These are phyloP conservation scores for Amesomyces nigricolor DNA, from an alignment of 2,329 filamentous ascomycete genomes.

Conservation along the genomic window DNA sequence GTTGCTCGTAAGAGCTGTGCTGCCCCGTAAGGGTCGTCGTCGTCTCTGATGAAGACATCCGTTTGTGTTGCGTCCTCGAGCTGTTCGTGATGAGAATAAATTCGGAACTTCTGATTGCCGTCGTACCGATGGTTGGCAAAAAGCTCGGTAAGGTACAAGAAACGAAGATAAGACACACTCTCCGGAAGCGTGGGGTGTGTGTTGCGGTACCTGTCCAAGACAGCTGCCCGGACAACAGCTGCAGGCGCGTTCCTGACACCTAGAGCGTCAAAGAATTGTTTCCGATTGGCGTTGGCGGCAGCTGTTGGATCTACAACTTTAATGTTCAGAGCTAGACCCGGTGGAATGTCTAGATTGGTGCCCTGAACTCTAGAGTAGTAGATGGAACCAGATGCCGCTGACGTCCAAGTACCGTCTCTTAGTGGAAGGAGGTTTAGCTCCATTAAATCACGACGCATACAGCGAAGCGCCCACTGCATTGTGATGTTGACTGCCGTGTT, in stretches of 20 bases:
- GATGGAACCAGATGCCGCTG: neutral
- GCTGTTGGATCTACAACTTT: constrained; percentile 1
- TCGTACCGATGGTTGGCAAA: neutral
- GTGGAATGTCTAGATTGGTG: constrained; percentile 4
- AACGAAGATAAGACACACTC: constrained; percentile 7
- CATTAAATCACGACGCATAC: neutral
- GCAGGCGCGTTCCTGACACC: constrained; percentile 4
- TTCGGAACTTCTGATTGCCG: constrained; percentile 1
- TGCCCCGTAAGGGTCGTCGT: constrained; percentile 5
- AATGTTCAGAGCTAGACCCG: constrained; percentile 2
- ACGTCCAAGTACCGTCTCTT: constrained; percentile 2
- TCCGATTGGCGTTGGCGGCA: constrained; percentile 2
- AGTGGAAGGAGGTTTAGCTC: constrained; percentile 1
- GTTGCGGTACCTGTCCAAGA: constrained; percentile 2
- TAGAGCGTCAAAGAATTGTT: constrained; percentile 8
- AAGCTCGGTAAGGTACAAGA: constrained; percentile 4
- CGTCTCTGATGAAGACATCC: constrained; percentile 2
- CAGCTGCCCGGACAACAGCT: constrained; percentile 1
- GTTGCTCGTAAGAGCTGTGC: constrained; percentile 5
- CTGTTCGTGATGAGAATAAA: constrained; percentile 3
- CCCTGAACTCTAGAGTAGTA: constrained; percentile 3
- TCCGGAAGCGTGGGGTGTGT: constrained; percentile 5
- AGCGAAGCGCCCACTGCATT: neutral
- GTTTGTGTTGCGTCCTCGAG: constrained; percentile 5
- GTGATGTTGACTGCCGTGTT: neutral